Base-by-base conservation (phyloP, 2,329 filamentous ascomycete genomes). In the Dactylellina haptotyla region DNA sequence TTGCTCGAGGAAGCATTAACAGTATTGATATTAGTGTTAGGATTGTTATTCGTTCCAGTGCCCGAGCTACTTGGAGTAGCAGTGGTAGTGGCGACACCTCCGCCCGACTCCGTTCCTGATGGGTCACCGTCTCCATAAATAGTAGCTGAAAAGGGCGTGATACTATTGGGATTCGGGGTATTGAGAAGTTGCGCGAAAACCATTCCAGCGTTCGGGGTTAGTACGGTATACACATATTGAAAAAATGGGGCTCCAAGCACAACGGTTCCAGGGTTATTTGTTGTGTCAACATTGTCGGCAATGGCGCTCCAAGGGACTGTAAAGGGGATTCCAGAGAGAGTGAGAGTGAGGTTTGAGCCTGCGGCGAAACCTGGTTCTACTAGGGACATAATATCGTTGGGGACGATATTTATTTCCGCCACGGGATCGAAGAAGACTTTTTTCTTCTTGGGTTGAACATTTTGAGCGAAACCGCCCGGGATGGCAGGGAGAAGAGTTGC, bases 211-310 rank as follows among this genome's bases (percentile, higher is more conserved):
- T 25, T 25, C 1, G 69, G 69, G 41, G 53, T 16, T n/a, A 51
- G 18, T 16, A 46, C 61, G 14, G 53, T 30, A 37, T 73, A 73
- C 4, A 62, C 18, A 30, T 62, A 26, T 37, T 56, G 37, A 39
- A 66, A 65, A 28, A 66, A 66, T 9, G 69, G 54, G 5, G 61
- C 43, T 10, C 69, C 69, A 16, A 73, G 69, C 10, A 72, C 32
- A 2, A 65, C 1, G 2, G 28, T 61, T 3, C 9, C 20, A 26
- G 41, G 18, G 23, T 41, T 30, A 3, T 32, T 20, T 1, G 8
- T 10, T 0, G 2, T 20, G 8, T 23, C 12, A 3, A 23, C 37
- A 14, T 26, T 18, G 18, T 48, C 28, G 10, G n/a, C 30, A 18
- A 73, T n/a, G 9, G n/a, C 28, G 20, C 10, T 25, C 67, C 59